Base-by-base conservation (phyloP, 2,329 filamentous ascomycete genomes). In the Cladosporium sp. region DNA sequence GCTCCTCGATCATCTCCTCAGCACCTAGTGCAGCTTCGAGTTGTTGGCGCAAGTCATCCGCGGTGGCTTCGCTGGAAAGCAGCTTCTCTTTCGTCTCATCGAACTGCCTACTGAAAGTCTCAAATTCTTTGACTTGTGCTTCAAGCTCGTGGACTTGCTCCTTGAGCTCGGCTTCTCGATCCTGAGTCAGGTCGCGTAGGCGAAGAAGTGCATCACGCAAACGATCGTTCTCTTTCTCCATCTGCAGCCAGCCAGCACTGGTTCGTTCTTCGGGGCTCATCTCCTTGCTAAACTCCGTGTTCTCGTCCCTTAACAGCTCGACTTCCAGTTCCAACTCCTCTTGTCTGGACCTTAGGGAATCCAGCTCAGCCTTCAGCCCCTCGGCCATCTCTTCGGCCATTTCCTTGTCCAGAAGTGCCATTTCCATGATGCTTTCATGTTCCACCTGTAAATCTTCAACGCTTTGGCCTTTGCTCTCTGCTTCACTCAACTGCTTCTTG, bases 351-450 rank as follows among this genome's bases (percentile, higher is more conserved):
- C 88, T 88, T 47, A 95, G 67, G 2, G 82, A 78, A 32, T 95
- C 87, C 19, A 94, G 73, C 63, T 98, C 91, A 1, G 80, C 78
- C 65, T 90, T 93, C 43, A 86, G 75, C 15, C 85, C 82, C 58
- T 97, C 93, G 0, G 88, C 85, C 38, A 84, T 89, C 69, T 96
- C 92, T 67, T 98, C 91, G 0, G 93, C 93, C 87, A 97, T 95
- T 68, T 98, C 92, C 38, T 88, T 83, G 65, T 98, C 93, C 20
- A 98, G 74, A 0, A 88, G 85, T 6, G 90, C 89, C 69, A 93
- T 80, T 69, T 98, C 93, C 62, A 96, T 72, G 6, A 86, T 81
- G 3, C 84, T 80, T 25, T 97, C 93, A 66, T 94, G 84, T 57
- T 96, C 90, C 7, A 87, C 86, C 64, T 93, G 85, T 48, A 86